These are phyloP conservation scores for Penicillium goetzii DNA, from an alignment of 495 filamentous ascomycete species.

Conservation along the genomic window DNA sequence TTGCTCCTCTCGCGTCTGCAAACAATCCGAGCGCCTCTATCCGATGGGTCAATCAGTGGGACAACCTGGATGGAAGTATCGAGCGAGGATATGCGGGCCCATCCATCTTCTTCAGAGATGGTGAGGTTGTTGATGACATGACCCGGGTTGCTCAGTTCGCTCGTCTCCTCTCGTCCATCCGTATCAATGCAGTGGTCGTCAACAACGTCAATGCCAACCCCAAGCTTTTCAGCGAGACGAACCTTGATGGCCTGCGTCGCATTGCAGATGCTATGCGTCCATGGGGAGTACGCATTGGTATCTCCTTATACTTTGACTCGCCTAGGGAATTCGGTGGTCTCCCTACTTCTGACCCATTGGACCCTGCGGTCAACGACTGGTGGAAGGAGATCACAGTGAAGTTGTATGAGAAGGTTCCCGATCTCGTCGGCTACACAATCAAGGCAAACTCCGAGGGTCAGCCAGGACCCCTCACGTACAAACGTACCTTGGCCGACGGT, in stretches of 20 bases:
- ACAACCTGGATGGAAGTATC: slow-evolving; percentile 68
- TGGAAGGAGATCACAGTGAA: slow-evolving; percentile 60
- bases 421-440: slow-evolving; percentile 66
- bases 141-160: slow-evolving; percentile 62
- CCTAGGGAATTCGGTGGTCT: slow-evolving; percentile 58
- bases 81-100: slow-evolving; percentile 66
- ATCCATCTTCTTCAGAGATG: slow-evolving; percentile 66
- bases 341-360: slow-evolving; percentile 64
- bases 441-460: slow-evolving; percentile 73
- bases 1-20: slow-evolving; percentile 47
- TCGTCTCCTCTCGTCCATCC: slow-evolving; percentile 64
- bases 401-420: slow-evolving; percentile 62
- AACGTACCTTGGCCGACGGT: slow-evolving; percentile 66
- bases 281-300: slow-evolving; percentile 64
- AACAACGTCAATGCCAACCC: slow-evolving; percentile 73
- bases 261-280: slow-evolving; percentile 66
- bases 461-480: slow-evolving; percentile 67
- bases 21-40: slow-evolving; percentile 60
- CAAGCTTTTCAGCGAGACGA: slow-evolving; percentile 52
- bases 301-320: slow-evolving; percentile 67
- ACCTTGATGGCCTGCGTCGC: slow-evolving; percentile 60
- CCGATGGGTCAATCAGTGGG: slow-evolving; percentile 72
- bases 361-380: slow-evolving; percentile 57
- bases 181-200: slow-evolving; percentile 64
- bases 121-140: slow-evolving; percentile 53